A percentile compares a stretch with the other conserved stretches of the same genome.
Conservation (phyloP, 2,329 filamentous ascomycete species). For the Epichloe gansuensis region DNA sequence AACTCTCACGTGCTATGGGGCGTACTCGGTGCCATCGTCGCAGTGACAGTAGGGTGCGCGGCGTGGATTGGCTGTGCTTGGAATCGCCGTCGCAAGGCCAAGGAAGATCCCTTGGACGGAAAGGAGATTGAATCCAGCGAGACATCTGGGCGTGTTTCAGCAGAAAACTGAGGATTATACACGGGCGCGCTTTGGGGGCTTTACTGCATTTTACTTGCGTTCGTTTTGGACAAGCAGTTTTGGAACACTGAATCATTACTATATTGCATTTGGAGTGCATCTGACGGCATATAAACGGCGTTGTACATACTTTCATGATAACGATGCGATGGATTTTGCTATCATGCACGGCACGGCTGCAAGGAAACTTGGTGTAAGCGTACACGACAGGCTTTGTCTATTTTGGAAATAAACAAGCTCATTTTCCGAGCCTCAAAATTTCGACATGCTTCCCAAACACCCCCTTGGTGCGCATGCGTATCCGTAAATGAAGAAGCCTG, state of each 20-base stretch:
- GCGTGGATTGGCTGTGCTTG: not conserved
- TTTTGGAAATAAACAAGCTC: slow-evolving; percentile 8
- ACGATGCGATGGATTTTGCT: not conserved
- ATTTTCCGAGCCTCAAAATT: slow-evolving; percentile 4
- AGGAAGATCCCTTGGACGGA: not conserved
- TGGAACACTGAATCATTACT: not conserved
- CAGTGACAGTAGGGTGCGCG: not conserved
- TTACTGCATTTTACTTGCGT: no score
- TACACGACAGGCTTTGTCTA: not conserved
- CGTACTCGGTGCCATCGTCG: not conserved
- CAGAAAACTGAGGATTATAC: not conserved
- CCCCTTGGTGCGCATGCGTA: slow-evolving; percentile 3
- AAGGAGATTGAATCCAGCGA: not conserved
- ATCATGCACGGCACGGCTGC: not conserved
- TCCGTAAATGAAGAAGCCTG: slow-evolving; percentile 11
- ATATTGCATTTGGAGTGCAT: not conserved
- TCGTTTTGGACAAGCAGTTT: not conserved
- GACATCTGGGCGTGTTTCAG: not conserved
- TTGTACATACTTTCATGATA: not conserved
- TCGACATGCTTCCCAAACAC: slow-evolving; percentile 15
- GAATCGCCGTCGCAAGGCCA: not conserved
- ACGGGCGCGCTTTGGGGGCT: not conserved
- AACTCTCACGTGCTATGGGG: not conserved
- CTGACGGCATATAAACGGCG: not conserved
- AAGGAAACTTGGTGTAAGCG: not conserved